Conservation (phyloP, 306 rosid species). For the Pueraria montana region DNA sequence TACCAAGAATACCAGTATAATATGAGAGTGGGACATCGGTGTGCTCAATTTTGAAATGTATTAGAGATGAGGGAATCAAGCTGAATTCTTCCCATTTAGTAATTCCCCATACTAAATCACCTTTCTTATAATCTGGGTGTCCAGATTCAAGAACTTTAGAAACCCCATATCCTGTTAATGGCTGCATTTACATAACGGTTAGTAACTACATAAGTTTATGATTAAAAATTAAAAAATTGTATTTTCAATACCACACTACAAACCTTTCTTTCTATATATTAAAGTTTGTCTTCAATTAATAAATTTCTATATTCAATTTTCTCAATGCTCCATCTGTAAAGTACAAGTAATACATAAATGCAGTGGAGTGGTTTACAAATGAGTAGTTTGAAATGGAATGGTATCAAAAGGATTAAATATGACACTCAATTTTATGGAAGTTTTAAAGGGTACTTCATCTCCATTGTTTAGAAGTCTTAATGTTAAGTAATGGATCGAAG, state of each 20-base stretch:
- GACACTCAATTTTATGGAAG: neutral
- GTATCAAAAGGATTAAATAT: neutral
- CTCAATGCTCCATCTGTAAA: neutral
- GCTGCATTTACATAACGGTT: conserved; percentile 44
- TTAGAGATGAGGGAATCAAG: conserved; percentile 18
- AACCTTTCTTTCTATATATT: neutral
- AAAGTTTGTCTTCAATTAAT: neutral
- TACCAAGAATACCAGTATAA: conserved; percentile 50
- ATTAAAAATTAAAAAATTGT: neutral
- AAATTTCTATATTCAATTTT: neutral
- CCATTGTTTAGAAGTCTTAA: neutral
- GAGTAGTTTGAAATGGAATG: no score
- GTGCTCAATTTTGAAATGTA: conserved; percentile 44
- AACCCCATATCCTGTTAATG: conserved; percentile 52
- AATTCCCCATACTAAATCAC: conserved; percentile 56
- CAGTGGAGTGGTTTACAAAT: no score
- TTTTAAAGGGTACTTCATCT: neutral
- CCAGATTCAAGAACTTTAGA: conserved; percentile 57
- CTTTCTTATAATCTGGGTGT: conserved; percentile 46
- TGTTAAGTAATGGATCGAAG: no score
- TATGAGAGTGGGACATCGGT: conserved; percentile 53
- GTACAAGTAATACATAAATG: neutral
- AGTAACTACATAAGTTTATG: neutral
- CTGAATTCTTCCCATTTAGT: conserved; percentile 57
- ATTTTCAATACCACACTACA: no score